phyloP scores from a whole-genome alignment of 176 grass and related monocot genomes.

The Triticum aestivum region IWGSC_CS_RefSeq_v2.1 NC_057811.1:475206383-475206882 shows the following conservation, averaged over 20 bases:
- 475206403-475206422: slow-evolving; percentile 37
- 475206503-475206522: background rate
- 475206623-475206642: background rate
- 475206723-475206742: background rate
- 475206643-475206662: slow-evolving; percentile 39
- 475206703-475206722: background rate
- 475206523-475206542: background rate
- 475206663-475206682: slow-evolving; percentile 33
- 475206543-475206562: no score
- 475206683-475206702: background rate
- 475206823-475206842: background rate
- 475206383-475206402: background rate
- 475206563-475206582: no score
- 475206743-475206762: background rate
- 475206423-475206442: background rate
- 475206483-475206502: background rate
- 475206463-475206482: background rate
- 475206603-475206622: background rate
- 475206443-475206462: background rate
- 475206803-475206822: background rate
- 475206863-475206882: background rate
- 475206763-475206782: background rate
- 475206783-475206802: background rate
- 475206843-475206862: background rate
- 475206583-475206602: background rate